Evolutionary conservation across 169 alveolate species (phyloP).

Genomic region (Cryptosporidium bovis): DNA sequence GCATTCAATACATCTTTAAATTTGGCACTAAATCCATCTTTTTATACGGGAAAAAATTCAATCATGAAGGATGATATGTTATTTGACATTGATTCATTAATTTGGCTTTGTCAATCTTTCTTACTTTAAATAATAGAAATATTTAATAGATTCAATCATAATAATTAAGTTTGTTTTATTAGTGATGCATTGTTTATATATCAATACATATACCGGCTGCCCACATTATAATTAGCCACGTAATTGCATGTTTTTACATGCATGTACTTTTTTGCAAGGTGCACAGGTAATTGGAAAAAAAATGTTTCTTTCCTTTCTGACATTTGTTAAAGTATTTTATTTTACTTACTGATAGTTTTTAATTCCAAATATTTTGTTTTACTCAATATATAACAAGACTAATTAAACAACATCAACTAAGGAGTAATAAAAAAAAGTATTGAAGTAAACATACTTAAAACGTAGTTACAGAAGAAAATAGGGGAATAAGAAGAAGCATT

Average conservation of each 20-base stretch:
- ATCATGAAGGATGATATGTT: constrained; percentile 37
- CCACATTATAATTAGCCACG: constrained; percentile 9
- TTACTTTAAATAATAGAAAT: background rate
- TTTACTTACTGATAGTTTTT: too few relatives aligned
- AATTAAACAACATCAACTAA: too few relatives aligned
- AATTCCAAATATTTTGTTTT: too few relatives aligned
- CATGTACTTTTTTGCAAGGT: background rate
- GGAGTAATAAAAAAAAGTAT: too few relatives aligned
- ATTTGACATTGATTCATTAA: constrained; percentile 58
- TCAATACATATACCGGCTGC: background rate
- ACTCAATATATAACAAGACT: too few relatives aligned
- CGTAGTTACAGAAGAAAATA: too few relatives aligned
- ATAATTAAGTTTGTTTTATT: background rate
- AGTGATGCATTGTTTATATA: background rate
- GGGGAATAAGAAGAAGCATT: too few relatives aligned
- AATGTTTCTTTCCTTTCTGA: too few relatives aligned
- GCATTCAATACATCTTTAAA: constrained; percentile 54
- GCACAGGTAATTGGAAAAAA: too few relatives aligned
- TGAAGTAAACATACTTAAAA: too few relatives aligned
- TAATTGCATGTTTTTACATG: background rate
- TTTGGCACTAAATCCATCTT: constrained; percentile 60
- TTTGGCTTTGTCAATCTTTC: constrained; percentile 70
- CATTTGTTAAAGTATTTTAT: too few relatives aligned
- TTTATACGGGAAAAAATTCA: constrained; percentile 27
- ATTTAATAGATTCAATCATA: background rate